These are phyloP conservation scores for Coemansia javaensis DNA, from an alignment of 192 early-diverging fungal species.

Conservation along the genomic window DNA sequence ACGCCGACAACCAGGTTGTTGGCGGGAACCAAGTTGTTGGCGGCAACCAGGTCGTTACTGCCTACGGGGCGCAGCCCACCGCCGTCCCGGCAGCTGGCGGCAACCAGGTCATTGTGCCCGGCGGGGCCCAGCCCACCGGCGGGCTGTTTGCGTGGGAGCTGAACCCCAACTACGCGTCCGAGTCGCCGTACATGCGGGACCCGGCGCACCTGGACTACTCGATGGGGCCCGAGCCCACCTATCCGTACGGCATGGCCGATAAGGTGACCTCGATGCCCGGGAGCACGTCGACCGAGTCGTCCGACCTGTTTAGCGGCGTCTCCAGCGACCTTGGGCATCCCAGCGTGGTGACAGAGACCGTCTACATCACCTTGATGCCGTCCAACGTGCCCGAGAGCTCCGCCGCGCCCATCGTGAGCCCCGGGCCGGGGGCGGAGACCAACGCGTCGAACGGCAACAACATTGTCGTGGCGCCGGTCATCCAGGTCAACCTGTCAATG, in stretches of 20 bases:
- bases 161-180: slow-evolving; percentile 13
- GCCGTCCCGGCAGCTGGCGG: too few species aligned
- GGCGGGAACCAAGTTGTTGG: too few species aligned
- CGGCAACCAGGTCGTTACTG: too few species aligned
- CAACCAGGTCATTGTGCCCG: too few species aligned
- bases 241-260: slow-evolving; percentile 3
- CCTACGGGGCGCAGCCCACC: too few species aligned
- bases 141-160: slow-evolving; percentile 13
- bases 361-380: slow-evolving; percentile 1
- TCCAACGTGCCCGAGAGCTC: neutral
- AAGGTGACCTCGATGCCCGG: slow-evolving; percentile 12
- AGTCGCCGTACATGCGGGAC: slow-evolving; percentile 7
- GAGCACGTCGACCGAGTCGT: neutral
- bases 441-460: neutral
- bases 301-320: neutral
- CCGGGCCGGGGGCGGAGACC: neutral
- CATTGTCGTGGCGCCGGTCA: neutral
- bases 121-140: too few species aligned
- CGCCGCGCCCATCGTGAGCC: too few species aligned
- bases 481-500: slow-evolving; percentile 2
- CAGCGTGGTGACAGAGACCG: neutral
- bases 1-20: too few species aligned
- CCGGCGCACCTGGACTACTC: neutral
- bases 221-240: slow-evolving; percentile 1
- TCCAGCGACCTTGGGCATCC: neutral